These are phyloP conservation scores for Metschnikowia vanudenii DNA, from an alignment of 805 yeast species.

Conservation along the genomic window DNA sequence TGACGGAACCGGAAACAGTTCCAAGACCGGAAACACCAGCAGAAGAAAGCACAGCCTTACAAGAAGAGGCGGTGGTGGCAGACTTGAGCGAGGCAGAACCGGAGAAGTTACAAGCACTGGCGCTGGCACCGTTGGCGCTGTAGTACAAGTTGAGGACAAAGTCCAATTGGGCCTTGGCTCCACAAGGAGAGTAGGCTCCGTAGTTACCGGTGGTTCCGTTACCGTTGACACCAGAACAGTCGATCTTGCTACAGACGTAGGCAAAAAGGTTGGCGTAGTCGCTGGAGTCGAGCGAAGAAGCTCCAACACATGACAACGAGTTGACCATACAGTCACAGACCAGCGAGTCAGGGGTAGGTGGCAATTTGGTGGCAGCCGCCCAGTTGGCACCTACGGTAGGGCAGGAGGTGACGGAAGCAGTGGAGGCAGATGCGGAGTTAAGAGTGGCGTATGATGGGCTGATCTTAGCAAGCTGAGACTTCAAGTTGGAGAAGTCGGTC, in stretches of 20 bases:
- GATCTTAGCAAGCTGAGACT: conserved; percentile 45
- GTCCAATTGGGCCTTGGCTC: conserved; percentile 35
- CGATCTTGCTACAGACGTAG: conserved; percentile 32
- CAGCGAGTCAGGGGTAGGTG: conserved; percentile 42
- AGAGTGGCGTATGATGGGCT: conserved; percentile 44
- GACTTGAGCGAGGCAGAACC: conserved; percentile 47
- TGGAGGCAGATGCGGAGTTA: conserved; percentile 23
- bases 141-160: conserved; percentile 41
- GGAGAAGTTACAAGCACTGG: conserved; percentile 62
- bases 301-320: conserved; percentile 37
- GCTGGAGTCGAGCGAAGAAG: conserved; percentile 25
- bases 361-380: conserved; percentile 40
- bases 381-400: conserved; percentile 35
- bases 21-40: conserved; percentile 76
- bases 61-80: conserved; percentile 51
- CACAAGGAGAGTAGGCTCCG: conserved; percentile 44
- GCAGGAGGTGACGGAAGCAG: conserved; percentile 33
- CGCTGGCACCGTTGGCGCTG: conserved; percentile 38
- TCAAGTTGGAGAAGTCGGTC: conserved; percentile 53
- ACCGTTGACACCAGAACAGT: conserved; percentile 38
- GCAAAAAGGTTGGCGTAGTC: conserved; percentile 37
- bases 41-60: conserved; percentile 55
- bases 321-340: conserved; percentile 38
- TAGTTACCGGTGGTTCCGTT: conserved; percentile 41
- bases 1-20: conserved; percentile 32